Evolutionary conservation across 2,329 filamentous ascomycete genomes (phyloP).

Genomic region (Fusarium austroafricanum): DNA sequence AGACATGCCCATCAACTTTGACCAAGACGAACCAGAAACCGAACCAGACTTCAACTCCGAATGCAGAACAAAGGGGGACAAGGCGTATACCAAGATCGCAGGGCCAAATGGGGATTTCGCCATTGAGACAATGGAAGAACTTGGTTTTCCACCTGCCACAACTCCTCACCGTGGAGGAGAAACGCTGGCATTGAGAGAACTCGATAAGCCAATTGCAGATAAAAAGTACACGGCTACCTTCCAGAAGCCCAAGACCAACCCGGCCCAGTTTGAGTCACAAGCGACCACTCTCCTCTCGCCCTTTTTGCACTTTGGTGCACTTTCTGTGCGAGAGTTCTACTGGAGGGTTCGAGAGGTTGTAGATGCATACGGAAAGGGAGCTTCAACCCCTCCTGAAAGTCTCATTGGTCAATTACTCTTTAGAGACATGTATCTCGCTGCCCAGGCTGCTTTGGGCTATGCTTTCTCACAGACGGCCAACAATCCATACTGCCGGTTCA

Average conservation of each 20-base stretch:
- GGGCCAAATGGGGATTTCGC: conserved; percentile 77
- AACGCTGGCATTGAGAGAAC: conserved; percentile 66
- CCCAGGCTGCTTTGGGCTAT: conserved; percentile 75
- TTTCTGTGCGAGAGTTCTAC: conserved; percentile 78
- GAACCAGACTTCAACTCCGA: conserved; percentile 70
- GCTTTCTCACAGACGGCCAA: conserved; percentile 72
- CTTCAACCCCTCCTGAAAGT: conserved; percentile 73
- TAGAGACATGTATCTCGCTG: conserved; percentile 86
- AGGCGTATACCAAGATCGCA: conserved; percentile 69
- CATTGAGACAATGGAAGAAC: conserved; percentile 76
- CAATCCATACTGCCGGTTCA: conserved; percentile 76
- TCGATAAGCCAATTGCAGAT: conserved; percentile 70
- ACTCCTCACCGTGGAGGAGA: conserved; percentile 79
- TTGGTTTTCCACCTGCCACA: conserved; percentile 73
- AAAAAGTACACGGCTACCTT: conserved; percentile 78
- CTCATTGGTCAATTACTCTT: conserved; percentile 80
- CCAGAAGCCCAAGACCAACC: conserved; percentile 79
- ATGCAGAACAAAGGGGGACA: conserved; percentile 65
- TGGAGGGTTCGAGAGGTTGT: conserved; percentile 75
- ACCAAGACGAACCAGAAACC: conserved; percentile 63
- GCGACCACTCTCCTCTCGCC: conserved; percentile 80
- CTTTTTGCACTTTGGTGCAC: conserved; percentile 78
- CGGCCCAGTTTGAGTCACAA: conserved; percentile 78
- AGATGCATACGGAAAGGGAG: conserved; percentile 64
- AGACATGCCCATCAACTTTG: conserved; percentile 68